Evolutionary conservation across 1,284 basidiomycete species (phyloP).

Genomic region (Microbotryomycetes sp.): DNA sequence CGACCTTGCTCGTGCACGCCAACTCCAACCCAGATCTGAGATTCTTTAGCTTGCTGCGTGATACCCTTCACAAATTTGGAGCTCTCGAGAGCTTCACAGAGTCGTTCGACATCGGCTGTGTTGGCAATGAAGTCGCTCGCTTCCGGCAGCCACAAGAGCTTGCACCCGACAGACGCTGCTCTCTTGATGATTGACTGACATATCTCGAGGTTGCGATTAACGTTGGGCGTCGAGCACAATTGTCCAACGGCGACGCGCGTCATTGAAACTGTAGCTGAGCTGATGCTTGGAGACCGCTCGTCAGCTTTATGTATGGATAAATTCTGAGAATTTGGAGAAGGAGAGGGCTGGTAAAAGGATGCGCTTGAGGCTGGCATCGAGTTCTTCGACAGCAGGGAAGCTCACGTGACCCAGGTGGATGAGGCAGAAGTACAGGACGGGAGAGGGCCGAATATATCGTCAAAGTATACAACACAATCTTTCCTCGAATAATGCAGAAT

Average conservation of each 20-base stretch:
- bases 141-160: conserved; percentile 47
- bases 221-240: conserved; percentile 36
- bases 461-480: too few relatives aligned
- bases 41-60: conserved; percentile 40
- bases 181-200: conserved; percentile 41
- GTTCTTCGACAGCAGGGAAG: too few relatives aligned
- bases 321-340: too few relatives aligned
- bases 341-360: too few relatives aligned
- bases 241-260: conserved; percentile 34
- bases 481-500: too few relatives aligned
- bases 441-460: too few relatives aligned
- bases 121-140: conserved; percentile 48
- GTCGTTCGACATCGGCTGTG: conserved; percentile 24
- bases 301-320: too few relatives aligned
- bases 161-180: conserved; percentile 43
- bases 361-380: too few relatives aligned
- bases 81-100: conserved; percentile 36
- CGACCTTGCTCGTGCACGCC: conserved; percentile 47
- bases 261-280: neutral
- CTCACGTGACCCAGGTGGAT: too few relatives aligned
- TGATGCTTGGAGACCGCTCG: too few relatives aligned
- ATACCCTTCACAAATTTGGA: conserved; percentile 40
- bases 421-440: too few relatives aligned
- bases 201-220: conserved; percentile 39
- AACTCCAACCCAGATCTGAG: conserved; percentile 43